phyloP scores from a whole-genome alignment of 1,284 basidiomycete genomes.

The Neolentinus lepideus region DNA sequence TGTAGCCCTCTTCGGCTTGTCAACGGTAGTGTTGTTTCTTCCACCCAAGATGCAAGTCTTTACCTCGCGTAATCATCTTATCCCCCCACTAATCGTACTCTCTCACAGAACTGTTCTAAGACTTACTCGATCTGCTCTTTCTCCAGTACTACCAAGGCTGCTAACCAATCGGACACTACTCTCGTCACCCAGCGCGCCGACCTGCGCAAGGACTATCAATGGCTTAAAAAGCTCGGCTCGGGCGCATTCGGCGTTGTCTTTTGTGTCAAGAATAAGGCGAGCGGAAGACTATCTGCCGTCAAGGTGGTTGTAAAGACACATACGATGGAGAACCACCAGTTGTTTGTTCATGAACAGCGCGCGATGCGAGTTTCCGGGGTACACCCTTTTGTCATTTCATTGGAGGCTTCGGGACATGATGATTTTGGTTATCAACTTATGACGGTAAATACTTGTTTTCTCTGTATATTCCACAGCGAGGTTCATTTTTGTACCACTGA shows the following conservation, averaged over 20 bases:
- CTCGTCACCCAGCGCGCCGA: constrained; percentile 9
- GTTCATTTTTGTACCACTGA: not conserved
- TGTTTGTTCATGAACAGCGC: constrained; percentile 7
- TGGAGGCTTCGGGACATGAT: constrained; percentile 10
- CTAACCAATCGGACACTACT: not conserved
- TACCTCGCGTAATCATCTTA: not conserved
- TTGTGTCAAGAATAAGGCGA: constrained; percentile 3
- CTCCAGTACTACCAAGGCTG: not conserved
- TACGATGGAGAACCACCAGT: not conserved
- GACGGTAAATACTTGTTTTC: constrained; percentile 6
- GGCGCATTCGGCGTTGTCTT: constrained; percentile 10
- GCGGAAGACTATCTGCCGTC: constrained; percentile 6
- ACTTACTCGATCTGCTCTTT: not conserved
- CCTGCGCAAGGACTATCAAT: constrained; percentile 16
- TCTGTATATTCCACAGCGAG: not conserved
- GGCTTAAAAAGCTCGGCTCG: constrained; percentile 7
- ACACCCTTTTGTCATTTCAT: not conserved
- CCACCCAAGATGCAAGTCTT: not conserved
- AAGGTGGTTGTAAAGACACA: constrained; percentile 9
- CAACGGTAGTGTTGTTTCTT: not conserved
- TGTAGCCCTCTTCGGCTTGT: not conserved
- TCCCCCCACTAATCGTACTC: not conserved
- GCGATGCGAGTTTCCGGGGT: constrained; percentile 3
- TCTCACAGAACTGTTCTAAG: not conserved
- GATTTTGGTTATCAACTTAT: constrained; percentile 8